Percentiles rank a stretch among this genome's conserved stretches.
phyloP scores from a whole-genome alignment of 768 basidiomycete genomes.

The Nevesoporus exiguus region DNA sequence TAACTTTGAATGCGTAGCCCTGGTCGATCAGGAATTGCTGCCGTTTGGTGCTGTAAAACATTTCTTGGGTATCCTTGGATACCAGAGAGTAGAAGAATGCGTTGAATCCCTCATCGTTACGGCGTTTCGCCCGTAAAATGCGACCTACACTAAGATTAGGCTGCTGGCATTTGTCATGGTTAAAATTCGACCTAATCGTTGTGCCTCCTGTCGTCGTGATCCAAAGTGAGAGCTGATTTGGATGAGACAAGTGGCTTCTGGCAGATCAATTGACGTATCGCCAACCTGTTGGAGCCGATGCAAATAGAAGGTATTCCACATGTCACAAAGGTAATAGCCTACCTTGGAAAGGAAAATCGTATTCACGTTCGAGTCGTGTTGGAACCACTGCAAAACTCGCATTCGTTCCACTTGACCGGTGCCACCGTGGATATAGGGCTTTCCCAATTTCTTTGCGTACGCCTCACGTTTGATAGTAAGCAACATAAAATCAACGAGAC shows the following conservation, averaged over 20 bases:
- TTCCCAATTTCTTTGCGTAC: constrained; percentile 90
- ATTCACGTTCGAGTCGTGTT: constrained; percentile 92
- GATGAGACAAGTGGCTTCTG: constrained; percentile 98
- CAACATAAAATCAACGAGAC: background rate
- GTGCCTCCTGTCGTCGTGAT: constrained; percentile 95
- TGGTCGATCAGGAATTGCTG: constrained; percentile 99
- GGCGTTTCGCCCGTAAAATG: constrained; percentile 92
- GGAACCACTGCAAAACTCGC: constrained; percentile 92
- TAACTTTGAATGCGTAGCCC: constrained; percentile 99
- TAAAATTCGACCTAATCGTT: constrained; percentile 70
- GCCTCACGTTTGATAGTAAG: constrained; percentile 43
- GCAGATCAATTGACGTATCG: constrained; percentile 97
- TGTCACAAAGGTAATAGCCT: constrained; percentile 19
- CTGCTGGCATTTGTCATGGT: constrained; percentile 13
- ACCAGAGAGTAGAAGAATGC: constrained; percentile 99
- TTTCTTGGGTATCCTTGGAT: constrained; percentile 98
- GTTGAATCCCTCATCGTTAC: constrained; percentile 99
- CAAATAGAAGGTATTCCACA: constrained; percentile 12
- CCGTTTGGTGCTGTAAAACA: constrained; percentile 98
- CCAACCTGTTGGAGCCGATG: constrained; percentile 61
- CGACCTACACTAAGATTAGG: constrained; percentile 54
- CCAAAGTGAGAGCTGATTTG: constrained; percentile 99
- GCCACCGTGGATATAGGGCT: constrained; percentile 94
- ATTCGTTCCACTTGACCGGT: constrained; percentile 95
- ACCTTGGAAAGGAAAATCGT: constrained; percentile 99